Conservation (phyloP, 441 rosid species). For the Arabidopsis hybrid region DNA sequence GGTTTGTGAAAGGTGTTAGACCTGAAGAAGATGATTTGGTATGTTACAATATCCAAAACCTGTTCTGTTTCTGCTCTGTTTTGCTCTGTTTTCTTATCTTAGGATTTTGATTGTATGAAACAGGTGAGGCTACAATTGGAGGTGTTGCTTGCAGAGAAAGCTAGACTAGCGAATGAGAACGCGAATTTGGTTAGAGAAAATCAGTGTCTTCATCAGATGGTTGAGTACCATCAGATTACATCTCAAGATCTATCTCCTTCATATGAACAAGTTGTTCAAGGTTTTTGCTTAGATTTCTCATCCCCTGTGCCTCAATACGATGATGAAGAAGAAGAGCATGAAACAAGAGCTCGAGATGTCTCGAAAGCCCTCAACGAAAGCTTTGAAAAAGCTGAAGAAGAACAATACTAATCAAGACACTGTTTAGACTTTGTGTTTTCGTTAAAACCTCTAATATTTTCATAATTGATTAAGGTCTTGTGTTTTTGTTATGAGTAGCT, state of each 20-base stretch:
- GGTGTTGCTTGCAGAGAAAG: constrained; percentile 86
- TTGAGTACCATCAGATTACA: constrained; percentile 82
- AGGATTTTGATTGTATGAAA: background rate
- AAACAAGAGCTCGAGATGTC: constrained; percentile 5
- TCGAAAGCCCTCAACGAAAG: constrained; percentile 38
- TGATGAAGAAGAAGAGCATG: constrained; percentile 26
- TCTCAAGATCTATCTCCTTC: constrained; percentile 81
- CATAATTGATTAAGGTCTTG: background rate
- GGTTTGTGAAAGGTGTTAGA: constrained; percentile 65
- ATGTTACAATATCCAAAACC: background rate
- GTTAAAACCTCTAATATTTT: background rate
- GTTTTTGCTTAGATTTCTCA: constrained; percentile 81
- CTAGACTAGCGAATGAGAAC: constrained; percentile 84
- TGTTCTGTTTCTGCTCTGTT: constrained; percentile 16
- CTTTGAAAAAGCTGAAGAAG: constrained; percentile 35
- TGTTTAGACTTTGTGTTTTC: background rate
- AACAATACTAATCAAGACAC: background rate
- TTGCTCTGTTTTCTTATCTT: background rate
- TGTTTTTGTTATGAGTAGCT: background rate
- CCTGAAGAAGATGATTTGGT: constrained; percentile 99
- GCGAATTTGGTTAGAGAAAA: constrained; percentile 82
- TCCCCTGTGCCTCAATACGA: constrained; percentile 56
- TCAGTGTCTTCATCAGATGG: constrained; percentile 85
- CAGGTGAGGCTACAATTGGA: constrained; percentile 97
- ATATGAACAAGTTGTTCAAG: constrained; percentile 66